These are phyloP conservation scores for Neurospora sublineolata DNA, from an alignment of 495 filamentous ascomycete genomes.

Conservation along the genomic window DNA sequence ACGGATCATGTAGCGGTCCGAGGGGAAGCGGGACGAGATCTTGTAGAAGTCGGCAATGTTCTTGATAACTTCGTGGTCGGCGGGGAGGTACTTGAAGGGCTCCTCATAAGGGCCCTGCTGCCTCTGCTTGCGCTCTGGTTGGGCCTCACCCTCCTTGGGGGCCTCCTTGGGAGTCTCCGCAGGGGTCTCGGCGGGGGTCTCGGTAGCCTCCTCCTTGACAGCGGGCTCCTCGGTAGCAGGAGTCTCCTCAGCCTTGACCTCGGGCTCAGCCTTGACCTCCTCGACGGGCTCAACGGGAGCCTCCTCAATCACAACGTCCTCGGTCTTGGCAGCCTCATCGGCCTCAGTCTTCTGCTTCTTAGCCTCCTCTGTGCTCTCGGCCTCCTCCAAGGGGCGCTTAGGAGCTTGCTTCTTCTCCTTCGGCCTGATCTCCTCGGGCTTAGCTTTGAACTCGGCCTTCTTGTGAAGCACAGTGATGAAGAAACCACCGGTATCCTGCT, in stretches of 20 bases:
- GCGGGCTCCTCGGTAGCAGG: constrained; percentile 1
- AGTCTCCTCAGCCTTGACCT: constrained; percentile 1
- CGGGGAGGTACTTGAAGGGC: constrained; percentile 77
- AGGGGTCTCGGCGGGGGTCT: constrained; percentile 11
- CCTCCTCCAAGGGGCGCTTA: constrained; percentile 19
- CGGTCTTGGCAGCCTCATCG: constrained; percentile 13
- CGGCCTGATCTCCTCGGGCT: constrained; percentile 58
- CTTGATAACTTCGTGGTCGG: constrained; percentile 60
- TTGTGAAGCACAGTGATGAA: constrained; percentile 95
- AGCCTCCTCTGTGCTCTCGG: constrained; percentile 22
- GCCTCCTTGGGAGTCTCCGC: constrained; percentile 5
- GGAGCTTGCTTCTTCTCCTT: constrained; percentile 33
- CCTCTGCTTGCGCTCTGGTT: constrained; percentile 25
- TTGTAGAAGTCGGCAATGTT: constrained; percentile 72
- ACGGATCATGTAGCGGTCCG: constrained; percentile 87
- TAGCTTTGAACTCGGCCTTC: constrained; percentile 71
- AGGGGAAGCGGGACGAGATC: constrained; percentile 69
- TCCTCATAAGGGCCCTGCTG: constrained; percentile 55
- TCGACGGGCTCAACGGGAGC: constrained; percentile 13
- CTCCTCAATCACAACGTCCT: constrained; percentile 12
- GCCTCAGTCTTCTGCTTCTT: constrained; percentile 30
- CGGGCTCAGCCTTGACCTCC: constrained; percentile 10
- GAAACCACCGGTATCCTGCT: constrained; percentile 93
- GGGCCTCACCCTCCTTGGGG: neutral
- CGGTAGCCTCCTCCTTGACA: constrained; percentile 4